Conservation (phyloP, 768 basidiomycete genomes). For the Cyclocybe aegerita region DNA sequence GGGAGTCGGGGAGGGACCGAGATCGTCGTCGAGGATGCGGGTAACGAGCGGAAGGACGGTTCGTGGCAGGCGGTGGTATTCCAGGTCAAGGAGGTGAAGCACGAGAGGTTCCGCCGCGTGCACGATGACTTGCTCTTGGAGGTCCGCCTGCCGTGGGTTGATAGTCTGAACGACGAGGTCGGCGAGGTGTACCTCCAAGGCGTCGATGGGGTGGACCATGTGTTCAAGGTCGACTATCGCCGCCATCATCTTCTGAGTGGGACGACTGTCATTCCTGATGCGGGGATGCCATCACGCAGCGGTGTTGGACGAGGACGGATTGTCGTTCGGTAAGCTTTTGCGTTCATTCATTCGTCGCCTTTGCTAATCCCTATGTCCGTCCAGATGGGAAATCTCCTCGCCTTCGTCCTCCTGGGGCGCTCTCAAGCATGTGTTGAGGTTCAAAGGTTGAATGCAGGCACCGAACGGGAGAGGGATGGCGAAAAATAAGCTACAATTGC, state of each 20-base stretch:
- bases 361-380: conserved; percentile 6
- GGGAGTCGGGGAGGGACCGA: conserved; percentile 56
- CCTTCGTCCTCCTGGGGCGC: conserved; percentile 23
- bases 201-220: conserved; percentile 49
- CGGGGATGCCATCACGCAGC: conserved; percentile 56
- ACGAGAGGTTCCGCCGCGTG: conserved; percentile 48
- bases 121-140: conserved; percentile 51
- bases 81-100: conserved; percentile 50
- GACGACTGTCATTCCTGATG: conserved; percentile 44
- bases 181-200: conserved; percentile 48
- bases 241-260: conserved; percentile 39
- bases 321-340: conserved; percentile 21
- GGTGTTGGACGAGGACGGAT: conserved; percentile 20
- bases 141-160: conserved; percentile 54
- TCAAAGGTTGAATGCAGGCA: conserved; percentile 9
- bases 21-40: conserved; percentile 49
- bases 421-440: conserved; percentile 11
- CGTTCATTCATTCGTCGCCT: background rate
- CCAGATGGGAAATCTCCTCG: conserved; percentile 26
- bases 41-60: conserved; percentile 59
- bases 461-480: background rate
- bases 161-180: conserved; percentile 41
- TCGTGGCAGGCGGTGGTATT: conserved; percentile 61
- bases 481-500: background rate
- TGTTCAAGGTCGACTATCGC: conserved; percentile 47